These are phyloP conservation scores for Cladobotryum mycophilum DNA, from an alignment of 2,329 filamentous ascomycete genomes.

Conservation along the genomic window DNA sequence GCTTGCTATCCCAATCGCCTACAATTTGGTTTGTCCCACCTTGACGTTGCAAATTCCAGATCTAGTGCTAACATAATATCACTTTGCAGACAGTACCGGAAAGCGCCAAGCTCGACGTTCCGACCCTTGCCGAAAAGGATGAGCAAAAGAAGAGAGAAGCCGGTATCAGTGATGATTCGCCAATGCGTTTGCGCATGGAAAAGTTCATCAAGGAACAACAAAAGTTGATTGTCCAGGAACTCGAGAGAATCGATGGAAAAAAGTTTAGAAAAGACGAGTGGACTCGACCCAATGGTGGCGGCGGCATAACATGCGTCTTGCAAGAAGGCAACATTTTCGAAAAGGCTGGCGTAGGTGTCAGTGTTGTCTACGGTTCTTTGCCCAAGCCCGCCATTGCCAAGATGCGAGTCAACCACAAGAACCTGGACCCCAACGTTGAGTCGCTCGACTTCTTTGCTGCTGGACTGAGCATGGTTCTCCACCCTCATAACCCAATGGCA, in stretches of 20 bases:
- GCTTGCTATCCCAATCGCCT: conserved; percentile 47
- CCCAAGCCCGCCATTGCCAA: conserved; percentile 81
- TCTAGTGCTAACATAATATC: not conserved
- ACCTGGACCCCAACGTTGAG: conserved; percentile 69
- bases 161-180: conserved; percentile 64
- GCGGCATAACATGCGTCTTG: conserved; percentile 88
- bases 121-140: conserved; percentile 80
- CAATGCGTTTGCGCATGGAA: conserved; percentile 98
- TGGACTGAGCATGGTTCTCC: conserved; percentile 85
- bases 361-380: conserved; percentile 86
- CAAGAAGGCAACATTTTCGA: conserved; percentile 97
- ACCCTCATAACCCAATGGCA: conserved; percentile 92
- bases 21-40: conserved; percentile 48
- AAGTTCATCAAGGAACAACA: conserved; percentile 92
- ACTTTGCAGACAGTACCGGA: conserved; percentile 34
- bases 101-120: conserved; percentile 48
- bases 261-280: conserved; percentile 81
- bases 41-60: not conserved
- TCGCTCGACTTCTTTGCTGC: conserved; percentile 92
- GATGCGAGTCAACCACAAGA: conserved; percentile 95
- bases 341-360: conserved; percentile 93
- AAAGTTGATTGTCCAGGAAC: conserved; percentile 73
- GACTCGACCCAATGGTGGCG: conserved; percentile 81
- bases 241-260: conserved; percentile 77
- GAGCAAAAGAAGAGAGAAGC: conserved; percentile 68